Conservation (phyloP, 2,329 filamentous ascomycete species). For the Colletotrichum brevisporum region DNA sequence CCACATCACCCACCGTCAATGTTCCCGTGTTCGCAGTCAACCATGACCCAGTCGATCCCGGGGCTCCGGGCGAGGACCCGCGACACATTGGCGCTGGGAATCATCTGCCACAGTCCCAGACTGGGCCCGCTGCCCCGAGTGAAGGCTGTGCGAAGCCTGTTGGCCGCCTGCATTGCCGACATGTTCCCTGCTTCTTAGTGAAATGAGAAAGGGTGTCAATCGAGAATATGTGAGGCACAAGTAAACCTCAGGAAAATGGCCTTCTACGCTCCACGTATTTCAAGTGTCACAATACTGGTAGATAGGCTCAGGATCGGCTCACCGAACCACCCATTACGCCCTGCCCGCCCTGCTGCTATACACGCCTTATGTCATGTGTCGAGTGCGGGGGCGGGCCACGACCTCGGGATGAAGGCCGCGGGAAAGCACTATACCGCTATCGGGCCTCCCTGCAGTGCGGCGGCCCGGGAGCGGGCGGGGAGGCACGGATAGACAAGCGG, state of each 20-base stretch:
- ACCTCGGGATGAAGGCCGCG: slow-evolving; percentile 10
- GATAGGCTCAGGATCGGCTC: not conserved
- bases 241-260: too few species aligned
- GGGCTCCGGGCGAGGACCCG: slow-evolving; percentile 70
- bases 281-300: not conserved
- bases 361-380: slow-evolving; percentile 15
- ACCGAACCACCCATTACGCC: not conserved
- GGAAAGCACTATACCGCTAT: slow-evolving; percentile 1
- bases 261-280: not conserved
- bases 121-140: slow-evolving; percentile 60
- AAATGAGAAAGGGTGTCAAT: not conserved
- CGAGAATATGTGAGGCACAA: not conserved
- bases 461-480: not conserved
- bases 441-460: not conserved
- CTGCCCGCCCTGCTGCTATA: not conserved
- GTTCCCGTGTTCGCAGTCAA: slow-evolving; percentile 69
- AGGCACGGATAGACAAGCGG: not conserved
- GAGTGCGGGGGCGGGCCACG: slow-evolving; percentile 17
- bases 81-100: slow-evolving; percentile 72
- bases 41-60: slow-evolving; percentile 77
- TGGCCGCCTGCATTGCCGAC: slow-evolving; percentile 59
- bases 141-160: slow-evolving; percentile 65
- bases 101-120: slow-evolving; percentile 75
- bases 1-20: slow-evolving; percentile 64
- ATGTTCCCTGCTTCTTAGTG: not conserved